Percentiles rank a stretch among this genome's conserved stretches.
Evolutionary conservation across 106 monocot genomes (phyloP).

Genomic region (Apostasia ramifera): DNA sequence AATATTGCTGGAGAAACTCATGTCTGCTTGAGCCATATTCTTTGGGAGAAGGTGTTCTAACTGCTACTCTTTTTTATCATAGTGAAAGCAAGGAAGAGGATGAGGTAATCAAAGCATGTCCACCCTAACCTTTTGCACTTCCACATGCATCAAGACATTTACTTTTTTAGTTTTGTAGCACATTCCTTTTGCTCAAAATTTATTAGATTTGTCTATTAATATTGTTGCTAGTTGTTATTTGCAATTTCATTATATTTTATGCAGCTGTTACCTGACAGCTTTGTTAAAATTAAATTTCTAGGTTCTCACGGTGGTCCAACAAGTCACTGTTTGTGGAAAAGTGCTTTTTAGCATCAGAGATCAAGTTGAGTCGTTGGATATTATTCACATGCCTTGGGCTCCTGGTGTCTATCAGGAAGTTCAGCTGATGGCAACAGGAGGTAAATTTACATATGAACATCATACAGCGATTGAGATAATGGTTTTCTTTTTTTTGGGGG

Average conservation of each 20-base stretch:
- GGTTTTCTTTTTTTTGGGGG: no score
- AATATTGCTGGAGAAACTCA: slow-evolving; percentile 41
- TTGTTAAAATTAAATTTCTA: slow-evolving; percentile 15
- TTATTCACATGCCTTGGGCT: slow-evolving; percentile 78
- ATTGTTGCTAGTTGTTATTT: background rate
- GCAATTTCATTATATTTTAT: background rate
- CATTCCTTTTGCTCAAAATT: background rate
- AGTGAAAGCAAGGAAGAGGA: slow-evolving; percentile 26
- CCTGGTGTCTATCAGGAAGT: slow-evolving; percentile 75
- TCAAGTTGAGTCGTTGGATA: slow-evolving; percentile 17
- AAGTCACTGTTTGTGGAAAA: slow-evolving; percentile 68
- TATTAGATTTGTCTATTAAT: background rate
- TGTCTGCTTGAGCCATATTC: slow-evolving; percentile 59
- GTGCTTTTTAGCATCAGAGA: slow-evolving; percentile 38
- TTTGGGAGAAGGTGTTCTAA: slow-evolving; percentile 53
- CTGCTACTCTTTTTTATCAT: slow-evolving; percentile 61
- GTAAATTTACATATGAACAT: slow-evolving; percentile 14
- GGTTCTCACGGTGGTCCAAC: slow-evolving; percentile 66
- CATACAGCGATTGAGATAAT: no score
- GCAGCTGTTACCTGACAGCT: background rate
- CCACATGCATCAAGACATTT: background rate
- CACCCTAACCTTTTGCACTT: slow-evolving; percentile 6
- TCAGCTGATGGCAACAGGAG: slow-evolving; percentile 69
- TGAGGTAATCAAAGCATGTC: slow-evolving; percentile 38
- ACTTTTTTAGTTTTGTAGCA: background rate